Evolutionary conservation across 148 eudicot genomes (phyloP), one percentile per base, ranked within the genome.

Genomic region (Vaccinium corymbosum): DNA sequence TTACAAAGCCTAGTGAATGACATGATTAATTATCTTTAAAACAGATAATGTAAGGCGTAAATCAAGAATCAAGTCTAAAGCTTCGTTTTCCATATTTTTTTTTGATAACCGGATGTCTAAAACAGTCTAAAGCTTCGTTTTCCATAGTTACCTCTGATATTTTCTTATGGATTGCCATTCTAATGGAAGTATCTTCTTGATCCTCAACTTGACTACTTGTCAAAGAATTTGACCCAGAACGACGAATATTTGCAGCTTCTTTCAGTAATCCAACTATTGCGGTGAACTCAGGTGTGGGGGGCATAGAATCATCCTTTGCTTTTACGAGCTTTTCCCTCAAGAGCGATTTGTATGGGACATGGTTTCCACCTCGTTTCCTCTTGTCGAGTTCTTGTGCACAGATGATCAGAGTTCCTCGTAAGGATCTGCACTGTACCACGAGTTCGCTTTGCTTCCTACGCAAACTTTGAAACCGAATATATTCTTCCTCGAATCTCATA

Each of bases 111-210:
- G 38, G 38, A 35, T 35, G 38, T 35, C 38, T 35, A 35, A 35
- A 35, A 35, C 38, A 42, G 46, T 71, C 48, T 32, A 35, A 32
- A 46, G 76, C 49, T 71, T 71, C 7, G 48, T 71, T 71, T 73
- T 10, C 22, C 52, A 22, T 49, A 12, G 80, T 25, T 77, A 81
- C 83, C 83, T 81, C 46, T 8, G 16, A 1, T 14, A 9, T 0
- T 16, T 81, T 19, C 77, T 56, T 68, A 76, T 81, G 83, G 35
- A 50, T 27, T 25, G 49, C 77, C 19, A 50, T 1, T 81, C 42
- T 19, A 4, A 68, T 66, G 42, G 9, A 16, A 70, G 7, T 15
- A 16, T 81, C 83, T 70, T 66, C 62, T 16, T 50, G 59, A 49
- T 81, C 42, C 59, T 25, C 56, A 14, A 66, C 49, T 17, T 68